These are phyloP conservation scores for Entomortierella parvispora DNA, from an alignment of 192 early-diverging fungal species.

Conservation along the genomic window DNA sequence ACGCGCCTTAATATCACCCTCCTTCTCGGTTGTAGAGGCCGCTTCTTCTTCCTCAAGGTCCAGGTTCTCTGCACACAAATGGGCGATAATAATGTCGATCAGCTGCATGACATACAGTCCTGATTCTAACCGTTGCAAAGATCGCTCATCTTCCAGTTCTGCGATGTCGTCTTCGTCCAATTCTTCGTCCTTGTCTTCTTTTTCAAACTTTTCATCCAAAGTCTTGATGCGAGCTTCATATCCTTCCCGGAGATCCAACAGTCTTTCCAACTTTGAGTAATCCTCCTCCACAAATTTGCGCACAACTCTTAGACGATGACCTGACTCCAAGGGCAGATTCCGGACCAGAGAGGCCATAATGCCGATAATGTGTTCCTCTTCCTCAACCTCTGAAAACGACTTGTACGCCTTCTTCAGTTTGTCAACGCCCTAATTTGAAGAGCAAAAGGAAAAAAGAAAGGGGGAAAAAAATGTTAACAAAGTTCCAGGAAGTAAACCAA, in stretches of 20 bases:
- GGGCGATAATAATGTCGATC: conserved; percentile 74
- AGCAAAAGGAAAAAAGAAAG: neutral
- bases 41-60: conserved; percentile 21
- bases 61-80: conserved; percentile 65
- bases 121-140: conserved; percentile 77
- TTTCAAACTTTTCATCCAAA: conserved; percentile 66
- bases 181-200: conserved; percentile 53
- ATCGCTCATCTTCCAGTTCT: conserved; percentile 68
- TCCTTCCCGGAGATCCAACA: conserved; percentile 78
- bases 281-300: conserved; percentile 86
- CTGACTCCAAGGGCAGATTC: conserved; percentile 66
- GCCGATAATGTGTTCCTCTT: conserved; percentile 89
- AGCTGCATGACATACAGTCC: conserved; percentile 87
- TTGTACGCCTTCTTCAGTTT: conserved; percentile 85
- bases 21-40: neutral
- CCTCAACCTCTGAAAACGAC: conserved; percentile 78
- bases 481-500: neutral
- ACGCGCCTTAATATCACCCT: conserved; percentile 51
- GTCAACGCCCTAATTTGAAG: conserved; percentile 70
- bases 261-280: conserved; percentile 84
- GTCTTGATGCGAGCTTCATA: conserved; percentile 71
- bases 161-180: conserved; percentile 63
- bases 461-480: neutral
- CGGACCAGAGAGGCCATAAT: conserved; percentile 85
- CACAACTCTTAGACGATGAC: conserved; percentile 75